phyloP scores from a whole-genome alignment of 225 moss, liverwort and hornwort species.

The Physcomitrellopsis africana region DNA sequence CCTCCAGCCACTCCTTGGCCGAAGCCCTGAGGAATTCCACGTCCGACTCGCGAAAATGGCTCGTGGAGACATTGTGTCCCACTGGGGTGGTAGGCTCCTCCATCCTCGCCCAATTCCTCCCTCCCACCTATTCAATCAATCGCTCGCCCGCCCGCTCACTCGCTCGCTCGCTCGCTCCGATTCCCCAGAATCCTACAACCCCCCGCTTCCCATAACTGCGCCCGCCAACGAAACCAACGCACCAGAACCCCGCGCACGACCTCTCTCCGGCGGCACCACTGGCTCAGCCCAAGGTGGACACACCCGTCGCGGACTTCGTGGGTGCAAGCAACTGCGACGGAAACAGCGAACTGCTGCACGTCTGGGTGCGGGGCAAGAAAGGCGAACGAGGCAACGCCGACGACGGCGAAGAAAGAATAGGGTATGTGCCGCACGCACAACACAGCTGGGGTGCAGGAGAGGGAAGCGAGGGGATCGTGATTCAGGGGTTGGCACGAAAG shows the following conservation, averaged over 20 bases:
- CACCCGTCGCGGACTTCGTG: no score
- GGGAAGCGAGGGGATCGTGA: background rate
- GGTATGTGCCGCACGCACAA: background rate
- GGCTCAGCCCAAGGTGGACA: no score
- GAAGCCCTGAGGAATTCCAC: constrained; percentile 49
- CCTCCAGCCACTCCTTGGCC: constrained; percentile 62
- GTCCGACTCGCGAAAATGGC: constrained; percentile 53
- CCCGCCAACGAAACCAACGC: background rate
- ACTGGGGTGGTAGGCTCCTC: constrained; percentile 48
- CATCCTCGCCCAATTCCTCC: constrained; percentile 22
- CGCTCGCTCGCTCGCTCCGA: background rate
- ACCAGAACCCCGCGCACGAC: background rate
- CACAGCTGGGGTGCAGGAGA: background rate
- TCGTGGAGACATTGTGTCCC: constrained; percentile 39
- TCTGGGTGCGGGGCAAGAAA: no score
- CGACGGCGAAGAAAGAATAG: background rate
- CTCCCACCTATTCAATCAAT: constrained; percentile 3
- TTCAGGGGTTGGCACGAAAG: constrained; percentile 22
- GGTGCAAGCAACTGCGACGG: no score
- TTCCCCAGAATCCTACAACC: background rate
- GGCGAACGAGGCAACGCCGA: background rate
- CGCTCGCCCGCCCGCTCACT: background rate
- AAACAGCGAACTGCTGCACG: no score
- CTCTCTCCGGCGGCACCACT: no score
- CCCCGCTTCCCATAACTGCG: constrained; percentile 8